phyloP scores from a whole-genome alignment of 2,329 filamentous ascomycete species.

The Botrytis fabae region DNA sequence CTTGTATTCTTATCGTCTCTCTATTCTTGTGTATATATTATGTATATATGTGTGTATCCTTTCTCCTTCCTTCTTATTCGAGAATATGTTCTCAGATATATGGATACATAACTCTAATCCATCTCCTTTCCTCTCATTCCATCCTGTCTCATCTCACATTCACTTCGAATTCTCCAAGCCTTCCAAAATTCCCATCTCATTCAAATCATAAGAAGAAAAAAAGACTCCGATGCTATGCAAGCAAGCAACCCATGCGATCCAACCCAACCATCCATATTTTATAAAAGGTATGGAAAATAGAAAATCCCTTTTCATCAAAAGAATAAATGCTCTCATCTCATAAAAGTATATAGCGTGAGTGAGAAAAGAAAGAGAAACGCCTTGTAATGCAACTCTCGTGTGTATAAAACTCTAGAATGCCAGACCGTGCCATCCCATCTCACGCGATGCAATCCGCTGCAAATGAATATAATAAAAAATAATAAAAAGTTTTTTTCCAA shows the following conservation, averaged over 20 bases:
- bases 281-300: not conserved
- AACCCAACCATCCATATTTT: not conserved
- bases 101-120: not conserved
- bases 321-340: not conserved
- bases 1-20: not conserved
- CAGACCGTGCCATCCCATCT: not conserved
- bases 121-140: not conserved
- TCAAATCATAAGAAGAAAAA: not conserved
- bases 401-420: not conserved
- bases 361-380: not conserved
- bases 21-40: not conserved
- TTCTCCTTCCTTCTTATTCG: not conserved
- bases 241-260: not conserved
- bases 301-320: not conserved
- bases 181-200: not conserved
- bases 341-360: not conserved
- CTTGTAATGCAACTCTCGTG: not conserved
- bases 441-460: not conserved
- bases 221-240: not conserved
- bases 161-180: not conserved
- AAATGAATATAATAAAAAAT: not conserved
- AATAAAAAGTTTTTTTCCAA: not conserved
- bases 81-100: not conserved
- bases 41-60: not conserved
- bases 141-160: not conserved